A percentile compares a stretch with the other conserved stretches of the same genome.
Conservation (phyloP, 2,329 filamentous ascomycete genomes). For the Tolypocladium endophyticum region DNA sequence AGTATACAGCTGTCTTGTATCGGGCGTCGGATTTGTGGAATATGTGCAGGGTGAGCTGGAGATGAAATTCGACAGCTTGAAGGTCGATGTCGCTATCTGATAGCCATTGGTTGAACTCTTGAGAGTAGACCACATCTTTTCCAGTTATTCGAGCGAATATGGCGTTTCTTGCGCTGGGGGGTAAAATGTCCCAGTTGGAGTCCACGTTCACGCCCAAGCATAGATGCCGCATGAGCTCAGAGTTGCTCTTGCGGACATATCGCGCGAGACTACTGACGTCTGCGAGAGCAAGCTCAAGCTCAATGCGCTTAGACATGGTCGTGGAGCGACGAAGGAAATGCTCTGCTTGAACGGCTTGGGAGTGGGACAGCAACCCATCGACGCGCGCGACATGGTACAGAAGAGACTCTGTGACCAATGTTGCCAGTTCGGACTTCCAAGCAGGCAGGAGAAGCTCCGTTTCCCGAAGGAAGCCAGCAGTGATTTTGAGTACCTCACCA, state of each 20-base stretch:
- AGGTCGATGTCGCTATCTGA: constrained; percentile 12
- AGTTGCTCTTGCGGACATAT: constrained; percentile 17
- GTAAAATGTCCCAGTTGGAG: constrained; percentile 18
- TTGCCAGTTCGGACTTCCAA: constrained; percentile 14
- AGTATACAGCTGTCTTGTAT: neutral
- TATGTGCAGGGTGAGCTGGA: constrained; percentile 10
- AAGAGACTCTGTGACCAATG: constrained; percentile 18
- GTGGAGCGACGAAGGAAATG: constrained; percentile 17
- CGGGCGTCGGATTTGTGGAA: constrained; percentile 6
- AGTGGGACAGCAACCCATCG: constrained; percentile 13
- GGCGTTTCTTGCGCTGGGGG: constrained; percentile 16
- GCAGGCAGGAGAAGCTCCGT: constrained; percentile 12
- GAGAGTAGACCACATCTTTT: constrained; percentile 9
- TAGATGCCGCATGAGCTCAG: constrained; percentile 21
- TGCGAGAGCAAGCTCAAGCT: constrained; percentile 20
- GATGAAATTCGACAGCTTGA: constrained; percentile 16
- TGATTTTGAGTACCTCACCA: constrained; percentile 11
- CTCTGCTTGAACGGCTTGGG: constrained; percentile 20
- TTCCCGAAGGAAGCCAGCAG: constrained; percentile 14
- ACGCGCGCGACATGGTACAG: constrained; percentile 22
- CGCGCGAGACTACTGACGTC: constrained; percentile 12
- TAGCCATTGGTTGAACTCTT: constrained; percentile 15
- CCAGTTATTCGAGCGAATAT: constrained; percentile 20
- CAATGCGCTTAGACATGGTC: constrained; percentile 17
- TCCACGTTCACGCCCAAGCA: constrained; percentile 21